Evolutionary conservation across 257 asterid species (phyloP).

Genomic region (Solanum sitiens): DNA sequence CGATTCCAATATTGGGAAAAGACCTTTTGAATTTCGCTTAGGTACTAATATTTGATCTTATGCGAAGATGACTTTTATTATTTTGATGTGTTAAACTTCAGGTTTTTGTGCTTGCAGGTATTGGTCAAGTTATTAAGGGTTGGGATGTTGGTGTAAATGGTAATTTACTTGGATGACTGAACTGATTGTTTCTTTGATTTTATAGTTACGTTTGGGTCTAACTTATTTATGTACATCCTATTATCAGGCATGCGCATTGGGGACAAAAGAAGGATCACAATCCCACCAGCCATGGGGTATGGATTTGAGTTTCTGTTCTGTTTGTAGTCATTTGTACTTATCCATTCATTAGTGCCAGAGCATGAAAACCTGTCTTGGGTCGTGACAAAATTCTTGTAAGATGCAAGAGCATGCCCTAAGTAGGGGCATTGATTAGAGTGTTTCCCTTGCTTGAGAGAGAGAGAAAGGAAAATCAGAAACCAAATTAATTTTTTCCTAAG

Average conservation of each 20-base stretch:
- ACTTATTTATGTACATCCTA: neutral
- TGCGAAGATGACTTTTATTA: neutral
- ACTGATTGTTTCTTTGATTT: neutral
- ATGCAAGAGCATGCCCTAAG: neutral
- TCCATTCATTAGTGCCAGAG: neutral
- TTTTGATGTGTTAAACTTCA: neutral
- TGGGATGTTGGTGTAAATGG: constrained; percentile 98
- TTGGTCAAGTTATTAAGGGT: constrained; percentile 90
- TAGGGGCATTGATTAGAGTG: neutral
- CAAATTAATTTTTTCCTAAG: neutral
- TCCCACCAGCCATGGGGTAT: constrained; percentile 99
- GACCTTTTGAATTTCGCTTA: constrained; percentile 83
- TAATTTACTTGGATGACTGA: constrained; percentile 16
- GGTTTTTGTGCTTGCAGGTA: constrained; percentile 38
- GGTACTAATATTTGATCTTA: constrained; percentile 27
- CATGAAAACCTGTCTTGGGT: neutral
- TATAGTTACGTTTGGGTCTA: neutral
- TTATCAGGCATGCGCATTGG: constrained; percentile 88
- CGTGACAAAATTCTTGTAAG: neutral
- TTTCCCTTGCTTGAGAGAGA: neutral
- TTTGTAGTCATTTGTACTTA: neutral
- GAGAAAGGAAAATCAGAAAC: neutral
- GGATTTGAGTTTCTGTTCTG: neutral
- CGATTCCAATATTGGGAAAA: constrained; percentile 64
- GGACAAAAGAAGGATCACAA: constrained; percentile 82